Percentiles rank a stretch among this genome's conserved stretches.
phyloP scores from a whole-genome alignment of 768 basidiomycete species.

The Dentipellis sp. region DNA sequence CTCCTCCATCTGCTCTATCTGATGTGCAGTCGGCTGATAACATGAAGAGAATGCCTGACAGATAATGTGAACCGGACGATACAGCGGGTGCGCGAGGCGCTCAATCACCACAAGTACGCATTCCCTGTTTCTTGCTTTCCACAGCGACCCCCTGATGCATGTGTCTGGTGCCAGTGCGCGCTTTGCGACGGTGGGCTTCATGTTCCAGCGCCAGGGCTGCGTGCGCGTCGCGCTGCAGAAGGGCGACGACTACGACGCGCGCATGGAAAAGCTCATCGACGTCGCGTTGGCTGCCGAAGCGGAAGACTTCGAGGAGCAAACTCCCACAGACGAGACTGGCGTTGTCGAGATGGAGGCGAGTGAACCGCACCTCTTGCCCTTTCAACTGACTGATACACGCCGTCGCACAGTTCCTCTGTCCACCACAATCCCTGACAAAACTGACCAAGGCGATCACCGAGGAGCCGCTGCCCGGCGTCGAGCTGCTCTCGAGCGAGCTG shows the following conservation, averaged over 20 bases:
- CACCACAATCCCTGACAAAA: constrained; percentile 7
- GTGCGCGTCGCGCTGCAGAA: constrained; percentile 9
- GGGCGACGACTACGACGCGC: not conserved
- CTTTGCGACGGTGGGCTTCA: constrained; percentile 12
- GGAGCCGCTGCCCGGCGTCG: constrained; percentile 3
- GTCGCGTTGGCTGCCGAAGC: constrained; percentile 7
- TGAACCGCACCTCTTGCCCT: not conserved
- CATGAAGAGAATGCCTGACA: constrained; percentile 13
- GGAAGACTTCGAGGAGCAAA: constrained; percentile 11
- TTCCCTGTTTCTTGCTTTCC: not conserved
- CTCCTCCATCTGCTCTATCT: not conserved
- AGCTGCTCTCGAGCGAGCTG: constrained; percentile 10
- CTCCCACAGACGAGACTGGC: not conserved
- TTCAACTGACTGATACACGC: not conserved
- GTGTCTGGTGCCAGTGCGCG: constrained; percentile 3
- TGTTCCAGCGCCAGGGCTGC: constrained; percentile 11
- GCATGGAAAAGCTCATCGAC: constrained; percentile 9
- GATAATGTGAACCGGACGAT: constrained; percentile 14
- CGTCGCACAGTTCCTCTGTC: constrained; percentile 9
- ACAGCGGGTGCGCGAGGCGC: constrained; percentile 7
- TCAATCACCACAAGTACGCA: constrained; percentile 14
- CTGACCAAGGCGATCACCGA: constrained; percentile 6
- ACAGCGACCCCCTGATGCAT: not conserved
- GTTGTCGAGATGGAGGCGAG: constrained; percentile 3
- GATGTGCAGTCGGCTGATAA: not conserved